phyloP scores from a whole-genome alignment of 176 grass and related monocot genomes.

The Neostapfia colusana region DNA sequence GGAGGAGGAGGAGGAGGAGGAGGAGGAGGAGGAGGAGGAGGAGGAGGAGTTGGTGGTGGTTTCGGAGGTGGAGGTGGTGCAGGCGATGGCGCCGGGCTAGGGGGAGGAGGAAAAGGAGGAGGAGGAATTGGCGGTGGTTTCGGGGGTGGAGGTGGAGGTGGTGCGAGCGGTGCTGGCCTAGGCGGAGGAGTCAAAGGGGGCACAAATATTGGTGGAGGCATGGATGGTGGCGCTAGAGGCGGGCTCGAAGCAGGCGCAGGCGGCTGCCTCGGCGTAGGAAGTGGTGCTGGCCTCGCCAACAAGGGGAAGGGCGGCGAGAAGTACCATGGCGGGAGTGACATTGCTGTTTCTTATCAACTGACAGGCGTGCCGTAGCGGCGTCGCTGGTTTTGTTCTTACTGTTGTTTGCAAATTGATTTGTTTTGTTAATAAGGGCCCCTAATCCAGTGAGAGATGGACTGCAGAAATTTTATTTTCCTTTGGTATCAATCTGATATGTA shows the following conservation, averaged over 20 bases:
- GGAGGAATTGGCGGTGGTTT: not conserved
- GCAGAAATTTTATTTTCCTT: not conserved
- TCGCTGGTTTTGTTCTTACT: not conserved
- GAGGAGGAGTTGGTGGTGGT: not conserved
- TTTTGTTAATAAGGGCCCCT: not conserved
- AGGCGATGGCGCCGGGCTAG: not conserved
- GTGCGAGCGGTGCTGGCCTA: not conserved
- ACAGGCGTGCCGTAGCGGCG: too few species aligned
- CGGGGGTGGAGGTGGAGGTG: not conserved
- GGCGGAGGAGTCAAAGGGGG: not conserved
- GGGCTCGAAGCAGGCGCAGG: not conserved
- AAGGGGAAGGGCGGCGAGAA: constrained; percentile 10
- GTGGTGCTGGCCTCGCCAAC: not conserved
- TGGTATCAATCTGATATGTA: not conserved
- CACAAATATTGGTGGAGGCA: not conserved
- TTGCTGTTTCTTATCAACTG: not conserved
- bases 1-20: constrained; percentile 7
- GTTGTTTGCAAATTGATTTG: not conserved
- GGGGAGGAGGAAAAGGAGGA: not conserved
- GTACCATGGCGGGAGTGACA: not conserved
- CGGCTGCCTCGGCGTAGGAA: not conserved
- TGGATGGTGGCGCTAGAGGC: not conserved
- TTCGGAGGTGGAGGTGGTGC: not conserved
- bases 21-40: constrained; percentile 3
- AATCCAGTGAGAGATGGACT: not conserved